Base-by-base conservation (phyloP, 352 stramenopile genomes). In the Phytophthora quininea region DNA sequence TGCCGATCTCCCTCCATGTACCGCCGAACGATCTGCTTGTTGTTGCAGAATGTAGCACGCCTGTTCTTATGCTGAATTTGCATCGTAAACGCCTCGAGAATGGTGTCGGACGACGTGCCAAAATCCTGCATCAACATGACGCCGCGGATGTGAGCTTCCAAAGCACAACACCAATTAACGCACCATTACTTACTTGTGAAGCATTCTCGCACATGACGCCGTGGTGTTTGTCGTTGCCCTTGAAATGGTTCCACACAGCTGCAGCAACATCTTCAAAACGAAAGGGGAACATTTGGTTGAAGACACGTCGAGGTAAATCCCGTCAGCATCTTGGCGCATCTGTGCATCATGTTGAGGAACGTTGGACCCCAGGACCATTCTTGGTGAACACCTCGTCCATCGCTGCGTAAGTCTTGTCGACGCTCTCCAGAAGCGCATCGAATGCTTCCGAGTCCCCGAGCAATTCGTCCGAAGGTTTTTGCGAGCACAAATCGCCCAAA, bases 71-170 rank as follows among this genome's bases (percentile, higher is more conserved):
- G 62, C 29, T 62, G 19, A 30, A 77, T 66, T 31, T 80, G 73
- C 67, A 85, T 80, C 5, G 71, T 72, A 35, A 77, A 80, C 10
- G 64, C 69, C 55, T 85, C 76, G 52, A 85, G 70, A 19, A 85
- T 77, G 12, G 65, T 85, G 40, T 85, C 74, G 42, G 19, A 24
- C 19, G 73, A 78, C 11, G 56, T 68, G 53, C 47, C 65, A n/a
- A 72, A 15, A 33, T 71, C 52, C 70, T 77, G 27, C 53, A 58
- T 6, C 4, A 35, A 5, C n/a, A 62, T 7, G 46, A 30, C 40
- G 53, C 27, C 2, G 43, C 19, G 37, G 7, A 55, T 33, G 38
- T 51, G 9, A 27, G 19, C 19, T 24, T 24, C 59, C 30, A 38
- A 37, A 49, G 11, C 10, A 49, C 65, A 55, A 62, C 30, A 38